These are phyloP conservation scores for Ophiostoma sp. DNA, from an alignment of 2,329 filamentous ascomycete genomes.

Conservation along the genomic window DNA sequence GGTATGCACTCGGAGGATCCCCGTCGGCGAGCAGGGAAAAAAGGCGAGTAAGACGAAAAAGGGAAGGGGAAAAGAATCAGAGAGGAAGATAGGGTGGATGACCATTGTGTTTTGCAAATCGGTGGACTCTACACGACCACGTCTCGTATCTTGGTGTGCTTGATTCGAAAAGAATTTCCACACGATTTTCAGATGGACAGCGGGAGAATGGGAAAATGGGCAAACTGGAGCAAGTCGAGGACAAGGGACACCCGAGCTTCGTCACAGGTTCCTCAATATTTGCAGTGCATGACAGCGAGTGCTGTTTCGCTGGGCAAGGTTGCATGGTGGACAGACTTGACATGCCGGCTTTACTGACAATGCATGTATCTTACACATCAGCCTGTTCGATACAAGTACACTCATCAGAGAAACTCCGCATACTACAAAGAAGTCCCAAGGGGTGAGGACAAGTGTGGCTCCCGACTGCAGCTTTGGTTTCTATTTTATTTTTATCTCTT, in stretches of 20 bases:
- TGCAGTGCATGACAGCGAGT: conserved; percentile 1
- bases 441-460: background rate
- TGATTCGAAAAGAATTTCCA: background rate
- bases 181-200: conserved; percentile 4
- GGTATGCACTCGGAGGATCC: background rate
- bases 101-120: conserved; percentile 18
- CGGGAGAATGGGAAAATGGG: conserved; percentile 1
- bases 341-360: background rate
- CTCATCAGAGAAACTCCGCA: background rate
- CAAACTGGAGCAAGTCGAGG: background rate
- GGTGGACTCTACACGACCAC: conserved; percentile 11
- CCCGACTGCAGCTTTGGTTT: too few species aligned
- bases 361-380: too few species aligned
- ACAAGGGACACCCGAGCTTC: background rate
- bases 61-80: background rate
- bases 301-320: conserved; percentile 1
- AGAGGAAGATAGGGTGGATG: conserved; percentile 5
- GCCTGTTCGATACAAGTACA: too few species aligned
- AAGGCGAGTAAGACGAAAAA: background rate
- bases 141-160: background rate
- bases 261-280: background rate
- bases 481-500: background rate
- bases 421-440: conserved; percentile 7
- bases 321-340: background rate
- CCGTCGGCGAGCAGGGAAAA: background rate